phyloP scores from a whole-genome alignment of 768 basidiomycete genomes.

The Rhodocollybia butyracea region DNA sequence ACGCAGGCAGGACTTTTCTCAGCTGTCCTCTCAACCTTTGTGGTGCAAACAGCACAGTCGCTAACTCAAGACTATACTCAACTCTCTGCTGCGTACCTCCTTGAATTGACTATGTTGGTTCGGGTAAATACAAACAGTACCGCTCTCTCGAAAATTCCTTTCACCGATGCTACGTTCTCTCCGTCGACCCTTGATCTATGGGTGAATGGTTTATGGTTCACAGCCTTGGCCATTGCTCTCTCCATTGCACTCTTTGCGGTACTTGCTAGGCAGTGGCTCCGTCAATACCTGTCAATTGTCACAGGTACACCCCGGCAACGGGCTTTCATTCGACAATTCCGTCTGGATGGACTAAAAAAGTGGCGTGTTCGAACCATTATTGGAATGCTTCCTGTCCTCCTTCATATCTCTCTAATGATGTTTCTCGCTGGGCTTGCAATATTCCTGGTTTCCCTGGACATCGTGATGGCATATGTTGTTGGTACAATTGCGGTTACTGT shows the following conservation, averaged over 20 bases:
- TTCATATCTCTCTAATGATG: constrained; percentile 45
- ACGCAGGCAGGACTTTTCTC: constrained; percentile 41
- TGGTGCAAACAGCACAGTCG: constrained; percentile 32
- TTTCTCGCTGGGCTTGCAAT: constrained; percentile 47
- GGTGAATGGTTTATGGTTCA: constrained; percentile 31
- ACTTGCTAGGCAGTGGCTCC: constrained; percentile 47
- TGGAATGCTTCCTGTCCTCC: constrained; percentile 39
- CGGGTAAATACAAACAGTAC: constrained; percentile 6
- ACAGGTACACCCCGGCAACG: constrained; percentile 21
- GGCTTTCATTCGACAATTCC: constrained; percentile 33
- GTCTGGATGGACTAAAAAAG: constrained; percentile 34
- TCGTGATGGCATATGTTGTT: constrained; percentile 16
- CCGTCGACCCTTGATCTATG: constrained; percentile 28
- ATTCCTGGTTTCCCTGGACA: constrained; percentile 39
- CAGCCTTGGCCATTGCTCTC: constrained; percentile 40
- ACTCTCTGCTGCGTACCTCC: constrained; percentile 22
- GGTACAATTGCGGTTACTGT: constrained; percentile 1
- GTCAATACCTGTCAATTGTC: constrained; percentile 33
- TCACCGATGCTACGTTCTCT: constrained; percentile 27
- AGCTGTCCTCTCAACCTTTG: constrained; percentile 34
- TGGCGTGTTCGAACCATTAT: constrained; percentile 37
- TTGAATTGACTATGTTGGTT: constrained; percentile 29
- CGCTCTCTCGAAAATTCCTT: constrained; percentile 15
- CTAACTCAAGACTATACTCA: constrained; percentile 24
- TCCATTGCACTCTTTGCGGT: constrained; percentile 39